Evolutionary conservation across 2,329 filamentous ascomycete species (phyloP).

Genomic region (Scedosporium boydii): DNA sequence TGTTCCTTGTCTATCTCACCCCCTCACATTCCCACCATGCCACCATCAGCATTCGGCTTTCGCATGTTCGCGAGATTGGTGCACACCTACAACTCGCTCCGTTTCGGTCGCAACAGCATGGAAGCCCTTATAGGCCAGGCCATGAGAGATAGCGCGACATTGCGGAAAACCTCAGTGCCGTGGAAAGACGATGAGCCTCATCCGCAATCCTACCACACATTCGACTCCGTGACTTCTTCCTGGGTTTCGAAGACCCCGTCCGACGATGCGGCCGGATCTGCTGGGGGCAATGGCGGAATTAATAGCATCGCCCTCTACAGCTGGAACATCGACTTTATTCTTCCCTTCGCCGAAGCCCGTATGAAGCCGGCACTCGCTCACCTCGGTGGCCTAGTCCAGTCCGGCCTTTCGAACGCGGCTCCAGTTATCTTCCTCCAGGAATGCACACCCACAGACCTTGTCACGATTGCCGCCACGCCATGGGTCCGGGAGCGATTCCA

Average conservation of each 20-base stretch:
- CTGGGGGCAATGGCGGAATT: slow-evolving; percentile 7
- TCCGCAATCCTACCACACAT: slow-evolving; percentile 13
- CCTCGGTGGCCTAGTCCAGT: slow-evolving; percentile 12
- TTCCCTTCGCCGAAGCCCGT: slow-evolving; percentile 18
- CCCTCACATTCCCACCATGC: neutral
- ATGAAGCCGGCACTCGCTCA: slow-evolving; percentile 23
- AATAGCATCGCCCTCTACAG: slow-evolving; percentile 19
- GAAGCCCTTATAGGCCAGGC: slow-evolving; percentile 2
- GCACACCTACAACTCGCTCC: slow-evolving; percentile 2
- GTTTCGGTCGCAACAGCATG: neutral
- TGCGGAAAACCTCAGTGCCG: slow-evolving; percentile 10
- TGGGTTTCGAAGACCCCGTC: slow-evolving; percentile 7
- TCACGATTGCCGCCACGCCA: slow-evolving; percentile 27
- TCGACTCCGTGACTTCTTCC: slow-evolving; percentile 6
- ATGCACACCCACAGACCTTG: slow-evolving; percentile 35
- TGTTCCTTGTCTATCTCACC: neutral
- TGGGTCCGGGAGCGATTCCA: slow-evolving; percentile 40
- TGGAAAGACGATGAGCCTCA: slow-evolving; percentile 11
- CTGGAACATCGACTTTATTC: slow-evolving; percentile 29
- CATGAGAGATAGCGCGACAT: slow-evolving; percentile 2
- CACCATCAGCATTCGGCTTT: neutral
- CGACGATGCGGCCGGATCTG: neutral
- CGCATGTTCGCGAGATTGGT: neutral
- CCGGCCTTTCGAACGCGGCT: slow-evolving; percentile 12
- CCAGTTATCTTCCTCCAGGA: slow-evolving; percentile 42